These are phyloP conservation scores for Ulota crispa DNA, from an alignment of 225 moss, liverwort and hornwort species.

Conservation along the genomic window DNA sequence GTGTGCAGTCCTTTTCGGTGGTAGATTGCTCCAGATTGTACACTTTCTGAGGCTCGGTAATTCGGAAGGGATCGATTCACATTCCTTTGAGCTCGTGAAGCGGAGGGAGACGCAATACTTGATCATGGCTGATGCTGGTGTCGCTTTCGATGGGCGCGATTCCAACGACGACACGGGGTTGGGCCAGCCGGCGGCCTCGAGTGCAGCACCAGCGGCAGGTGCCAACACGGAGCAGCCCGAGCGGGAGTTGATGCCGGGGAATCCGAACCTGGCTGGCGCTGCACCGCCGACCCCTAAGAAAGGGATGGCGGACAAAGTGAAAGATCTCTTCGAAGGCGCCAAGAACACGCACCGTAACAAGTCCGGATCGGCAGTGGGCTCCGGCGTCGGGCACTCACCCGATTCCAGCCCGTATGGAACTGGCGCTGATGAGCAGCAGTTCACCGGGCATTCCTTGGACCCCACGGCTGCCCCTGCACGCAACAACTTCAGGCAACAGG, in stretches of 20 bases:
- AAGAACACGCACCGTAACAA: constrained; percentile 29
- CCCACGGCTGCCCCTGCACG: constrained; percentile 34
- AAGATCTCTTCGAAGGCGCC: constrained; percentile 37
- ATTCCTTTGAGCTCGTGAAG: not conserved
- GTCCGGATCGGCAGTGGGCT: constrained; percentile 39
- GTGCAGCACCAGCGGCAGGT: constrained; percentile 27
- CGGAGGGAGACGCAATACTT: not conserved
- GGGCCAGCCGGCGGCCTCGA: constrained; percentile 10
- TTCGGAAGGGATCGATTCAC: not conserved
- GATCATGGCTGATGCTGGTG: constrained; percentile 30
- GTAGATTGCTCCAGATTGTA: constrained; percentile 8
- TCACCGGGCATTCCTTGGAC: constrained; percentile 29
- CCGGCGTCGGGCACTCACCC: constrained; percentile 27
- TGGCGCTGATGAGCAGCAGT: constrained; percentile 21
- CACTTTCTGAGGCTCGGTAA: not conserved
- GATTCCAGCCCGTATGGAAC: constrained; percentile 31
- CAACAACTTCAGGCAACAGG: constrained; percentile 16
- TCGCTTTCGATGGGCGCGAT: constrained; percentile 14
- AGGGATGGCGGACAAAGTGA: constrained; percentile 53
- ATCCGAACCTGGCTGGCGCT: constrained; percentile 33
- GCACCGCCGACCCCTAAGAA: constrained; percentile 30
- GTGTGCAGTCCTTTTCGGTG: not conserved
- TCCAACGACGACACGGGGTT: constrained; percentile 26
- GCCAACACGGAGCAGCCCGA: constrained; percentile 41
- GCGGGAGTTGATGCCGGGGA: constrained; percentile 30